phyloP scores from a whole-genome alignment of 2,329 filamentous ascomycete genomes.

The Alternaria burnsii region DNA sequence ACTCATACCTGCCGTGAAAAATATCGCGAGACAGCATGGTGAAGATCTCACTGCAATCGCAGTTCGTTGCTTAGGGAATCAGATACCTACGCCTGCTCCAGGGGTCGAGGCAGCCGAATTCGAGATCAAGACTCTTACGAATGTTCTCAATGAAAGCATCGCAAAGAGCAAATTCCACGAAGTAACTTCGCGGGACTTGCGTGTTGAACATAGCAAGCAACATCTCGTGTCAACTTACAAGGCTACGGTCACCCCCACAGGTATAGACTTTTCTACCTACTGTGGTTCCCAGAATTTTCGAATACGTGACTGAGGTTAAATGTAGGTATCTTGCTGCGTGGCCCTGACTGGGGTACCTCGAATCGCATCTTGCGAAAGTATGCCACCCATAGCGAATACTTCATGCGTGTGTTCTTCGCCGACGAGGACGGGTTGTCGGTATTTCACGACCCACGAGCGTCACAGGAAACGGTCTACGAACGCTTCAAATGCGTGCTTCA shows the following conservation, averaged over 20 bases:
- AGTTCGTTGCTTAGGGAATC: constrained; percentile 74
- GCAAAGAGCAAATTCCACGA: constrained; percentile 47
- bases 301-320: background rate
- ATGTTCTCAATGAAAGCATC: constrained; percentile 21
- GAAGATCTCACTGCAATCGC: constrained; percentile 69
- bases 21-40: constrained; percentile 48
- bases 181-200: constrained; percentile 63
- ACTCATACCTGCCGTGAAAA: constrained; percentile 33
- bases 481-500: constrained; percentile 68
- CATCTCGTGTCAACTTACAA: constrained; percentile 59
- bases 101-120: constrained; percentile 20
- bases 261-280: constrained; percentile 21
- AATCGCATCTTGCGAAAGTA: constrained; percentile 45
- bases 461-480: constrained; percentile 38
- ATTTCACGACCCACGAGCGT: constrained; percentile 60
- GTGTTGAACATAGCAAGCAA: constrained; percentile 62
- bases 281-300: background rate
- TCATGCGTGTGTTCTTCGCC: constrained; percentile 70
- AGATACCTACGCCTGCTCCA: constrained; percentile 32
- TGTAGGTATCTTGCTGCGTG: constrained; percentile 51
- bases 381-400: constrained; percentile 32
- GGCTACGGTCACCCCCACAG: constrained; percentile 58
- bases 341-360: constrained; percentile 67
- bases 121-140: constrained; percentile 7
- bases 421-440: constrained; percentile 77